Conservation (phyloP, 2,329 filamentous ascomycete genomes). For the Cercospora janseana region DNA sequence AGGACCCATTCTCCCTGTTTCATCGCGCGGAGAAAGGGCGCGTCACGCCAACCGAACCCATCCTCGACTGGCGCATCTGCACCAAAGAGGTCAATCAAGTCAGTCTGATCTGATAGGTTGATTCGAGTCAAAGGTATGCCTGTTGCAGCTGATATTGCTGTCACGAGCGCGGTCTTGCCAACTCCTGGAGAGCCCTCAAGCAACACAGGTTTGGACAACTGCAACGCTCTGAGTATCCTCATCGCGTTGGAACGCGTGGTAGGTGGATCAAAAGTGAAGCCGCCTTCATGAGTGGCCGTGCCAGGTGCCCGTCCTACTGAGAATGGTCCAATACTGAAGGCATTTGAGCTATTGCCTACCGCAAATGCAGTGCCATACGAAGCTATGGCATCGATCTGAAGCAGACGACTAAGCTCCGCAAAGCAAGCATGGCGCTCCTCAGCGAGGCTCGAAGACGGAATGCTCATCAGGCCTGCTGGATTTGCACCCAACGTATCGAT, state of each 20-base stretch:
- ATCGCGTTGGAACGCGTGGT: conserved; percentile 89
- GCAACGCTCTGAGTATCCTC: conserved; percentile 83
- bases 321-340: conserved; percentile 73
- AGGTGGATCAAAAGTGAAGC: conserved; percentile 80
- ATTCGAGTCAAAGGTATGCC: conserved; percentile 85
- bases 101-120: conserved; percentile 96
- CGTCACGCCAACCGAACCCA: conserved; percentile 94
- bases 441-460: conserved; percentile 66
- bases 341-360: conserved; percentile 54
- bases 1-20: conserved; percentile 95
- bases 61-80: conserved; percentile 94
- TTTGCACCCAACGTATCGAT: conserved; percentile 95
- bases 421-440: conserved; percentile 73
- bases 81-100: conserved; percentile 95
- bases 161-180: conserved; percentile 91
- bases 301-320: conserved; percentile 49
- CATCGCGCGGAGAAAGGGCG: conserved; percentile 94
- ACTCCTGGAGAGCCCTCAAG: conserved; percentile 97
- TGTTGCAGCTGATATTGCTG: conserved; percentile 75
- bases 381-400: conserved; percentile 60
- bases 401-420: conserved; percentile 65
- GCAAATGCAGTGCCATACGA: conserved; percentile 65
- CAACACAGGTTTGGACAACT: conserved; percentile 85
- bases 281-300: conserved; percentile 43
- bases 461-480: conserved; percentile 79